phyloP scores from a whole-genome alignment of 1,139 yeast species.

The Chernovozyma sophiae-reginae region DNA sequence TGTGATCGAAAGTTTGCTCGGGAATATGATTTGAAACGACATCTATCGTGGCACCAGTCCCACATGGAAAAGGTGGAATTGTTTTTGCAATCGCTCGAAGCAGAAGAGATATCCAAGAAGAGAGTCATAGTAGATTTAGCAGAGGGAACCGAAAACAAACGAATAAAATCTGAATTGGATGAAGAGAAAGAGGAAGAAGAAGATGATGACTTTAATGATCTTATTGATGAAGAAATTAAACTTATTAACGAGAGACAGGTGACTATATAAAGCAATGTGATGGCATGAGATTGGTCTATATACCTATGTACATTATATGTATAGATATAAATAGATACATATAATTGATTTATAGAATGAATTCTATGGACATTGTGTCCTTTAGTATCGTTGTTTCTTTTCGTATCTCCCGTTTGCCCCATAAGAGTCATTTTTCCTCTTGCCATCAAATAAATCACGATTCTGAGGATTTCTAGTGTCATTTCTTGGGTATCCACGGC shows the following conservation, averaged over 20 bases:
- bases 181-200: conserved; percentile 7
- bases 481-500: conserved; percentile 2
- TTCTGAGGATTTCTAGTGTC: conserved; percentile 6
- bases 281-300: too few species aligned
- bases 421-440: conserved; percentile 24
- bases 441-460: conserved; percentile 13
- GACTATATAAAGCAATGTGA: neutral
- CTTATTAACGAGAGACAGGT: conserved; percentile 1
- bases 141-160: neutral
- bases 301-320: too few species aligned
- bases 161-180: neutral
- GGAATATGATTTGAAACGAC: conserved; percentile 48
- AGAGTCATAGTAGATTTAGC: conserved; percentile 5
- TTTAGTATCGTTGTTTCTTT: conserved; percentile 29
- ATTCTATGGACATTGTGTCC: too few species aligned
- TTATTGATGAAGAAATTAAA: conserved; percentile 29
- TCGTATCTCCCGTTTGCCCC: conserved; percentile 24
- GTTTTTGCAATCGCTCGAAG: conserved; percentile 27
- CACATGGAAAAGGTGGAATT: conserved; percentile 29
- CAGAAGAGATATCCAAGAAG: conserved; percentile 4
- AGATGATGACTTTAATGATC: conserved; percentile 21
- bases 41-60: conserved; percentile 51
- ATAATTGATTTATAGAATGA: too few species aligned
- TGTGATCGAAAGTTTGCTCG: conserved; percentile 47
- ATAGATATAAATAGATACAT: too few species aligned